Evolutionary conservation across 148 eudicot genomes (phyloP).

Genomic region (Heliosperma pusillum): DNA sequence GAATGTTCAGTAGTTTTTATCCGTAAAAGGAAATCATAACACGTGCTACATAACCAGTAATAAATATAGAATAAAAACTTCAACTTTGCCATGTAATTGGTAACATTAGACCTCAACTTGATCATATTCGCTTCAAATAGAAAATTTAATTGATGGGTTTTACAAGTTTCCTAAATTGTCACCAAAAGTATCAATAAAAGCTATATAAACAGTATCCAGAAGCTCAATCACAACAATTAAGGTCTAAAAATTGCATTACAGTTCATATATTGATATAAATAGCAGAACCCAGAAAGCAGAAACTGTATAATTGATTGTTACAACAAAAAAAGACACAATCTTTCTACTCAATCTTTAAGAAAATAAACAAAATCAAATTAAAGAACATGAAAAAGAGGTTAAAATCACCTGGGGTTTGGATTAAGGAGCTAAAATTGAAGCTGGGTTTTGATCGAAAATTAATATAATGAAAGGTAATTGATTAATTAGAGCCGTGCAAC

Average conservation of each 20-base stretch:
- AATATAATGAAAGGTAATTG: too few species aligned
- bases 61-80: neutral
- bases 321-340: neutral
- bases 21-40: neutral
- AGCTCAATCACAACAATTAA: neutral
- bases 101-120: neutral
- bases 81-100: neutral
- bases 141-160: neutral
- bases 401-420: conserved; percentile 10
- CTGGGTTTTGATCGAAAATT: conserved; percentile 6
- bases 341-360: neutral
- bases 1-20: too few species aligned
- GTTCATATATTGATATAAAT: neutral
- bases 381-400: neutral
- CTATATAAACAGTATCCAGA: neutral
- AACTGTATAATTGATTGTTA: neutral
- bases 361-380: neutral
- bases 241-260: neutral
- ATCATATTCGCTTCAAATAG: neutral
- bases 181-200: neutral
- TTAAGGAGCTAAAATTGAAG: neutral
- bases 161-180: neutral
- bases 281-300: conserved; percentile 8
- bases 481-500: too few species aligned
- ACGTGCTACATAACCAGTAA: neutral